Base-by-base conservation (phyloP, 2,329 filamentous ascomycete genomes). In the Fusarium odoratissimum region DNA sequence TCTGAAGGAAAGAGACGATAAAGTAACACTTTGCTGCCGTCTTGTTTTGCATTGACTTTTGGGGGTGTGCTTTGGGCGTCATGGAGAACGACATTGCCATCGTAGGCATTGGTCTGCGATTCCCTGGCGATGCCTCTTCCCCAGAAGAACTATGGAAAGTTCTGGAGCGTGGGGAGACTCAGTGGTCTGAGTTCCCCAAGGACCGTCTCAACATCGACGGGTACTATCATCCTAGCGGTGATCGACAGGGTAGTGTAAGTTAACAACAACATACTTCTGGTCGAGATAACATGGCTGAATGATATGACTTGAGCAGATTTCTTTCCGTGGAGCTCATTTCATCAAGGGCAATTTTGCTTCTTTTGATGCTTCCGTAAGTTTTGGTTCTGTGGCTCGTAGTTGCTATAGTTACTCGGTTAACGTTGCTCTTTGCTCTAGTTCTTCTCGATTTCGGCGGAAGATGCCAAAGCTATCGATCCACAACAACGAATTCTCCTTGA, bases 401-500 rank as follows among this genome's bases (percentile, higher is more conserved):
- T 59, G 31, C 13, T 40, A 16, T 8, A 30, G 21, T 30, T 28
- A 21, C 41, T 44, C 42, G n/a, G 35, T 64, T 73, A 42, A 69
- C 35, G 11, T 23, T 45, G 21, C 13, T n/a, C 17, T 12, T 64
- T 35, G n/a, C 30, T 56, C 30, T 46, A 87, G 86, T 88, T 89
- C 77, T 89, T 89, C 73, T 83, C 83, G 0, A 81, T 88, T 8
- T 80, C 86, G 1, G 81, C 85, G 1, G 84, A 86, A 23, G 86
- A 88, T 57, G 86, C 86, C 23, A 82, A 83, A 30, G 85, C 87
- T 6, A 85, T 88, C 61, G 87, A 89, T 56, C 87, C 87, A 11
- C 86, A 88, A 62, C 86, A 88, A 69, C 79, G 87, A n/a, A 79
- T 88, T 28, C 79, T 88, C 2, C 82, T 89, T 2, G 87, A 89